These are phyloP conservation scores for Cytidiella melzeri DNA, from an alignment of 768 basidiomycete genomes.

Conservation along the genomic window DNA sequence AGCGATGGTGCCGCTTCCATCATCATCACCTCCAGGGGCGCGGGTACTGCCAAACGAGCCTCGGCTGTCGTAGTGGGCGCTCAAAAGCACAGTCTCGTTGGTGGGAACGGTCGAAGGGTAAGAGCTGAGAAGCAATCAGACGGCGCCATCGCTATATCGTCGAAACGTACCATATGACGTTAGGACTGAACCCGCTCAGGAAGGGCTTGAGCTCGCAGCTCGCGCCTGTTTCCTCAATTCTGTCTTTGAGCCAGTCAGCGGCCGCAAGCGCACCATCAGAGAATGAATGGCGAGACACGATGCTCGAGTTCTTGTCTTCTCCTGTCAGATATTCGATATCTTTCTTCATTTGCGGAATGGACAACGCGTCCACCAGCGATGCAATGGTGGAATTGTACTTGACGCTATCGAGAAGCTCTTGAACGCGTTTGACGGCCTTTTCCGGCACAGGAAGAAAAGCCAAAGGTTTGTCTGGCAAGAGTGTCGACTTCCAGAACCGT, in stretches of 20 bases:
- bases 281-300: conserved; percentile 81
- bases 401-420: conserved; percentile 48
- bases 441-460: conserved; percentile 51
- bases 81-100: conserved; percentile 63
- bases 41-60: conserved; percentile 78
- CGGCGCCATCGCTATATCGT: no score
- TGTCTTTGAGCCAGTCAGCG: conserved; percentile 67
- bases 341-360: conserved; percentile 54
- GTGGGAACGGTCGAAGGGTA: conserved; percentile 52
- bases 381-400: conserved; percentile 69
- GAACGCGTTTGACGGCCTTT: conserved; percentile 47
- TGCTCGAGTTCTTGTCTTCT: conserved; percentile 67
- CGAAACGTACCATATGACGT: conserved; percentile 68
- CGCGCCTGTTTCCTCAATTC: conserved; percentile 72
- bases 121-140: conserved; percentile 43
- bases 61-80: conserved; percentile 88
- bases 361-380: conserved; percentile 61
- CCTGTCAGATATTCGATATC: conserved; percentile 83
- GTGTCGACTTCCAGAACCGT: conserved; percentile 63
- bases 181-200: conserved; percentile 71
- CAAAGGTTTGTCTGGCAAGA: conserved; percentile 47
- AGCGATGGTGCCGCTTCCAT: conserved; percentile 59
- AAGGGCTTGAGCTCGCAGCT: conserved; percentile 63
- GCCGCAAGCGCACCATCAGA: conserved; percentile 57
- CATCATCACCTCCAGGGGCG: conserved; percentile 62